These are phyloP conservation scores for Chondrus crispus DNA, from an alignment of 23 red algal species.

Conservation along the genomic window DNA sequence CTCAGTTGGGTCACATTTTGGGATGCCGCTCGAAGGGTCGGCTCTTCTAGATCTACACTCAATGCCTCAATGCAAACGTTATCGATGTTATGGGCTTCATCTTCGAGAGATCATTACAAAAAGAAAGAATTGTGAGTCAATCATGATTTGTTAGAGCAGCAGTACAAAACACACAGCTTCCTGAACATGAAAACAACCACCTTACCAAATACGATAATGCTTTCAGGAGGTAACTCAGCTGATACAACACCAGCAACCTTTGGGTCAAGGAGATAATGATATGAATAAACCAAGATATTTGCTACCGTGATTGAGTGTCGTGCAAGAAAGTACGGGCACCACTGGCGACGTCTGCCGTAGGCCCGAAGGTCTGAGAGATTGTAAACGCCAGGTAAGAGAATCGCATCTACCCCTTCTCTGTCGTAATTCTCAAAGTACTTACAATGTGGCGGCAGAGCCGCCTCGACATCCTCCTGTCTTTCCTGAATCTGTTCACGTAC, in stretches of 20 bases:
- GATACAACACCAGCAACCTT: conserved; percentile 88
- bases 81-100: conserved; percentile 99
- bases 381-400: conserved; percentile 83
- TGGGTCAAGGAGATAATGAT: conserved; percentile 98
- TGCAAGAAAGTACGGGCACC: conserved; percentile 95
- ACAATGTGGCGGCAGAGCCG: conserved; percentile 23
- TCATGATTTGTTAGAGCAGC: neutral
- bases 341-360: conserved; percentile 63
- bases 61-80: conserved; percentile 97
- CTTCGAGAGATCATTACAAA: neutral
- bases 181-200: neutral
- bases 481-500: conserved; percentile 49
- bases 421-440: conserved; percentile 86
- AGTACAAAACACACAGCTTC: too few species aligned
- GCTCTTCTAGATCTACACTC: conserved; percentile 77
- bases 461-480: conserved; percentile 4
- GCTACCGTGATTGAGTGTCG: conserved; percentile 75
- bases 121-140: neutral
- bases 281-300: conserved; percentile 95
- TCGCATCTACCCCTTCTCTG: conserved; percentile 68
- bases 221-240: conserved; percentile 73
- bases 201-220: conserved; percentile 91
- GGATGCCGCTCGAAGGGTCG: conserved; percentile 49
- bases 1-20: conserved; percentile 77
- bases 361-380: conserved; percentile 56